Evolutionary conservation across 805 yeast genomes (phyloP).

Genomic region (Candida stauntonica): DNA sequence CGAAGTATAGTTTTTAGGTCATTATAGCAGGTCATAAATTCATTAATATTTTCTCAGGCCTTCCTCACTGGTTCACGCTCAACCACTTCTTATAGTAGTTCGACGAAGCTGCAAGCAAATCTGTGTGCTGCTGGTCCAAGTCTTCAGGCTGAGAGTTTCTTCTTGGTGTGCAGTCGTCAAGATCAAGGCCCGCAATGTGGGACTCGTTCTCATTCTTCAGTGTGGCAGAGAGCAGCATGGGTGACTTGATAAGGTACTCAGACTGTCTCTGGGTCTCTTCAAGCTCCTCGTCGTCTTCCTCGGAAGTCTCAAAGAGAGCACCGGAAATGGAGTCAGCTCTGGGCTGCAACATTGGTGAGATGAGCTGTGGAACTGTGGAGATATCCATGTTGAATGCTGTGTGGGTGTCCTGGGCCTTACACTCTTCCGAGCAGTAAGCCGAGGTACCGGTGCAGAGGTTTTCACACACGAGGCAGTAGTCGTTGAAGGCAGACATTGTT

Average conservation of each 20-base stretch:
- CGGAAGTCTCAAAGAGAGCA: conserved; percentile 9
- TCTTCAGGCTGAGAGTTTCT: conserved; percentile 4
- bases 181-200: conserved; percentile 24
- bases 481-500: conserved; percentile 43
- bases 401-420: conserved; percentile 31
- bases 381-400: conserved; percentile 25
- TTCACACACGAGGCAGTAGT: conserved; percentile 57
- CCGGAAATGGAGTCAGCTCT: conserved; percentile 24
- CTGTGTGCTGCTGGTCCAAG: conserved; percentile 20
- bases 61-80: conserved; percentile 21
- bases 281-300: conserved; percentile 16
- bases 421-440: conserved; percentile 44
- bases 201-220: conserved; percentile 19
- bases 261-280: conserved; percentile 16
- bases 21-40: too few species aligned
- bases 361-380: conserved; percentile 27
- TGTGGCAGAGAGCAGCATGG: conserved; percentile 23
- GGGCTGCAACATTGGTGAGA: conserved; percentile 29
- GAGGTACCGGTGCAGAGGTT: conserved; percentile 40
- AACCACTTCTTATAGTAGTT: conserved; percentile 29
- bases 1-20: too few species aligned
- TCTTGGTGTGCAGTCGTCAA: conserved; percentile 23
- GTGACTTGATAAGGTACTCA: conserved; percentile 27
- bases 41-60: too few species aligned
- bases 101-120: conserved; percentile 26